Evolutionary conservation across 2,329 filamentous ascomycete species (phyloP).

Genomic region (Colletotrichum sp.): DNA sequence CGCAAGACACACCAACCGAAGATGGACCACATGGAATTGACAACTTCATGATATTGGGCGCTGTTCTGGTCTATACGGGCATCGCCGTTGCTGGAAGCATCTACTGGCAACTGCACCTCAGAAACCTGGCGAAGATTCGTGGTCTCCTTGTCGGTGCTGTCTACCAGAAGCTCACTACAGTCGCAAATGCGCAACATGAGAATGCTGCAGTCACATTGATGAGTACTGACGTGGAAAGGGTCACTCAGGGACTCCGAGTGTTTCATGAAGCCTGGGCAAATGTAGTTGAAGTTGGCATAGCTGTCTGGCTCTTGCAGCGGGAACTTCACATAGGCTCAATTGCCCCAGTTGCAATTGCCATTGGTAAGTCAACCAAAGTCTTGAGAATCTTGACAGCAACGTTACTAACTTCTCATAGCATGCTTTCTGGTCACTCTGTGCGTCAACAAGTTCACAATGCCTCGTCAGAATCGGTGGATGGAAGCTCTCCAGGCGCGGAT

Average conservation of each 20-base stretch:
- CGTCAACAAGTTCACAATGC: neutral
- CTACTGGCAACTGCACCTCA: neutral
- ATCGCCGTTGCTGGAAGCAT: neutral
- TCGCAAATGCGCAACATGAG: neutral
- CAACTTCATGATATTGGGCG: neutral
- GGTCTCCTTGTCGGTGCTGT: neutral
- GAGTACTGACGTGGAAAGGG: neutral
- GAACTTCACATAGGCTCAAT: neutral
- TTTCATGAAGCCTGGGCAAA: neutral
- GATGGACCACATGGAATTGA: neutral
- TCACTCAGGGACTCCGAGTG: neutral
- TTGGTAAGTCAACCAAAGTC: neutral
- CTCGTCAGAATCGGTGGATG: neutral
- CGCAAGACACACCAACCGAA: neutral
- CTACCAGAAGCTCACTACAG: neutral
- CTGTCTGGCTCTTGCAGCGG: neutral
- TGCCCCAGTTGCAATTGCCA: neutral
- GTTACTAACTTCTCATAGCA: neutral
- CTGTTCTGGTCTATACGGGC: neutral
- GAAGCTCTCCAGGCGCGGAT: neutral
- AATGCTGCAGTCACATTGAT: neutral
- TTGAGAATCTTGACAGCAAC: rapidly evolving
- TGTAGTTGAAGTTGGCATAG: neutral
- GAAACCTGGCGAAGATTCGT: neutral
- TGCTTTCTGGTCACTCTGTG: neutral